Conservation (phyloP, 2,329 filamentous ascomycete species). For the Neonectria faginata region DNA sequence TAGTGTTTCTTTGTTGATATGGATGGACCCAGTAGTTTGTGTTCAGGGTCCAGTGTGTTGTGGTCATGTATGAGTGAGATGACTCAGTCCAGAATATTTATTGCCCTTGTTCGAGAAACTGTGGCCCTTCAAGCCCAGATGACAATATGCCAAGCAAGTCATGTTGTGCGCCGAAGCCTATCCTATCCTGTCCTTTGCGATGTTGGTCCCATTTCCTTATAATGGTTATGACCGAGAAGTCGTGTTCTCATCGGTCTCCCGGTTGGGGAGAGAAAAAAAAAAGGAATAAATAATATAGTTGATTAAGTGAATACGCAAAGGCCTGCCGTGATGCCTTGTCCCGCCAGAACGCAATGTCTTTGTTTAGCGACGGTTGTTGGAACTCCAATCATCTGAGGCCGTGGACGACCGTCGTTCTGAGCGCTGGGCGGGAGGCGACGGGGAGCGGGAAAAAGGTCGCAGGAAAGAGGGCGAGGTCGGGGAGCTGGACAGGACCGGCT, state of each 20-base stretch:
- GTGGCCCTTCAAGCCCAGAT: constrained; percentile 8
- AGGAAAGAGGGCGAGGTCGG: constrained; percentile 43
- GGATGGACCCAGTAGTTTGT: too few relatives aligned
- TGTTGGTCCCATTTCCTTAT: constrained; percentile 19
- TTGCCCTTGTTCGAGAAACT: not conserved
- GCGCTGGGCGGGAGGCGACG: constrained; percentile 43
- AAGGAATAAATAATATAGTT: not conserved
- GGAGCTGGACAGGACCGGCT: constrained; percentile 47
- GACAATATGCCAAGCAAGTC: constrained; percentile 6
- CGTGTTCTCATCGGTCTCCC: constrained; percentile 16
- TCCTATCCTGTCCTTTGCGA: constrained; percentile 12
- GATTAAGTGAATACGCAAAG: constrained; percentile 13
- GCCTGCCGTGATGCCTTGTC: not conserved
- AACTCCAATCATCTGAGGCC: constrained; percentile 43
- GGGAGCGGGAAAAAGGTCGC: constrained; percentile 43
- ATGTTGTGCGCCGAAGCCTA: constrained; percentile 26
- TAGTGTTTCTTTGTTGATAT: not conserved
- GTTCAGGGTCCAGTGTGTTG: not conserved
- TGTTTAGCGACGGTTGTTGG: constrained; percentile 36
- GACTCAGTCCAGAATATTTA: not conserved
- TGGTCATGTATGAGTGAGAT: too few relatives aligned
- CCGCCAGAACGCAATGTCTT: not conserved
- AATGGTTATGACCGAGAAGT: not conserved
- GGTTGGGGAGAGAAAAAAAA: not conserved
- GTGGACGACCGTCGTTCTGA: constrained; percentile 43